These are phyloP conservation scores for Cystofilobasidium macerans DNA, from an alignment of 768 basidiomycete species.

Conservation along the genomic window DNA sequence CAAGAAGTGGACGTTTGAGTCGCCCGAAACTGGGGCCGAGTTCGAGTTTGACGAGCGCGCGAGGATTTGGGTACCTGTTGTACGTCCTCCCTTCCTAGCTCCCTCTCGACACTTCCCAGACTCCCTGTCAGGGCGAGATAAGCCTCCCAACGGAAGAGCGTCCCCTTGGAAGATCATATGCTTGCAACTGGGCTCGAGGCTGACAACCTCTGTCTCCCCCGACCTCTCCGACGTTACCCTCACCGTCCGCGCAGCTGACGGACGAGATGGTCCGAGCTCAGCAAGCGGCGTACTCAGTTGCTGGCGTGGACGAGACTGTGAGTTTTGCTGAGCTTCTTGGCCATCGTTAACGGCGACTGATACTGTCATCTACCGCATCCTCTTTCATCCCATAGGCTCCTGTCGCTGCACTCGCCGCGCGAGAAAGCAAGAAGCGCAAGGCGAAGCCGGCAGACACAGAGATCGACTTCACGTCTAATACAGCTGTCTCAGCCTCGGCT, in stretches of 20 bases:
- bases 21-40: constrained; percentile 70
- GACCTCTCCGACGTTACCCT: background rate
- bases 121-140: too few species aligned
- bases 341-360: too few species aligned
- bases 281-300: constrained; percentile 87
- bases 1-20: constrained; percentile 77
- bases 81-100: constrained; percentile 42
- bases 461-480: constrained; percentile 51
- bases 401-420: constrained; percentile 62
- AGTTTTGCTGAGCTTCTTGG: constrained; percentile 38
- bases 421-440: constrained; percentile 50
- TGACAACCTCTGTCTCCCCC: background rate
- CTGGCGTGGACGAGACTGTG: constrained; percentile 89
- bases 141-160: too few species aligned
- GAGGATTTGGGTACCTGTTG: constrained; percentile 71
- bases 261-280: constrained; percentile 77
- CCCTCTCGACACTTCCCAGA: too few species aligned
- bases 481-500: constrained; percentile 33
- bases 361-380: too few species aligned
- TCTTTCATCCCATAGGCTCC: too few species aligned
- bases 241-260: constrained; percentile 52
- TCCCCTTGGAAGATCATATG: background rate
- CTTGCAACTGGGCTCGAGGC: background rate
- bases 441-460: constrained; percentile 36
- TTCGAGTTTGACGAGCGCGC: constrained; percentile 73